phyloP scores from a whole-genome alignment of 768 basidiomycete species.

The Leccinum pellstonianum region DNA sequence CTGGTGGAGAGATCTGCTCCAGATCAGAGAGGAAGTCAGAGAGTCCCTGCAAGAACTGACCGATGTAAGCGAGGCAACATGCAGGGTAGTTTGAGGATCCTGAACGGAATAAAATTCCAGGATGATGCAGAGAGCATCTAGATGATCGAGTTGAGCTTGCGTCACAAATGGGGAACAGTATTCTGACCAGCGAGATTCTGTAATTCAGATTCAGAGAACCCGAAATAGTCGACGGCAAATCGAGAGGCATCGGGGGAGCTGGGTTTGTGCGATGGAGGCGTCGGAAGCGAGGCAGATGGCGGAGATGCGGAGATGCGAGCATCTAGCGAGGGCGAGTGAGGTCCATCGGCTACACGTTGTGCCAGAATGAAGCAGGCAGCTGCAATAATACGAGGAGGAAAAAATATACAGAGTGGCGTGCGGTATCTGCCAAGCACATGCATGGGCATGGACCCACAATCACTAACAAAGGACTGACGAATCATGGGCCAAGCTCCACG shows the following conservation, averaged over 20 bases:
- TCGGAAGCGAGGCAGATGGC: slow-evolving; percentile 74
- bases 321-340: slow-evolving; percentile 70
- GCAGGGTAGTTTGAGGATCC: slow-evolving; percentile 48
- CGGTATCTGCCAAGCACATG: slow-evolving; percentile 53
- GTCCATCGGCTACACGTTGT: slow-evolving; percentile 69
- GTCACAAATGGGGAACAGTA: not conserved
- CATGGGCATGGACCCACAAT: slow-evolving; percentile 8
- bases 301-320: slow-evolving; percentile 70
- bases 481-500: slow-evolving; percentile 87
- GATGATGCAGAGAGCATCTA: slow-evolving; percentile 65
- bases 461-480: slow-evolving; percentile 51
- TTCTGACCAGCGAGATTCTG: slow-evolving; percentile 56
- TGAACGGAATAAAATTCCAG: slow-evolving; percentile 73
- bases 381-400: slow-evolving; percentile 67
- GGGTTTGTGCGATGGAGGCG: slow-evolving; percentile 76
- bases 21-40: slow-evolving; percentile 8
- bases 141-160: slow-evolving; percentile 3
- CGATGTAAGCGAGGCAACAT: slow-evolving; percentile 48
- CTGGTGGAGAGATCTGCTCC: slow-evolving; percentile 51
- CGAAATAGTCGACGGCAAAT: slow-evolving; percentile 66
- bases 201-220: slow-evolving; percentile 59
- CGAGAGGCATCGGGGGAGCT: slow-evolving; percentile 68
- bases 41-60: slow-evolving; percentile 39
- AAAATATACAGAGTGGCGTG: slow-evolving; percentile 75
- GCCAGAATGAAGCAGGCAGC: slow-evolving; percentile 77